These are phyloP conservation scores for Chlorella sp. DNA, from an alignment of 139 green algal species.

Conservation along the genomic window DNA sequence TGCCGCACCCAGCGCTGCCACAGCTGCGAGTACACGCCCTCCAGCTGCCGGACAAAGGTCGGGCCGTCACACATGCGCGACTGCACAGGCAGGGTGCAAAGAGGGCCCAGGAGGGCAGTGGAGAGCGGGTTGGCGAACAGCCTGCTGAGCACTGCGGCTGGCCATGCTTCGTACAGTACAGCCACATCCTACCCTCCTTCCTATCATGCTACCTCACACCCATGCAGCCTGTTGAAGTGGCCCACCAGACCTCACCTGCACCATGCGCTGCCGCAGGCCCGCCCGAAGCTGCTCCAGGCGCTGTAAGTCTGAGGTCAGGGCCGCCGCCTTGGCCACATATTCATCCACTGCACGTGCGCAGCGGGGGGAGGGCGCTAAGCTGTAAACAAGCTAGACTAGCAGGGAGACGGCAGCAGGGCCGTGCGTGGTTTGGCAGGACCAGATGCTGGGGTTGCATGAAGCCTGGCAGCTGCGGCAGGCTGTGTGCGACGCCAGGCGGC, in stretches of 20 bases:
- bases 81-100: neutral
- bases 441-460: too few species aligned
- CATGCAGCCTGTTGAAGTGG: neutral
- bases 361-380: neutral
- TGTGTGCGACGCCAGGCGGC: neutral
- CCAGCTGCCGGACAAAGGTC: constrained; percentile 77
- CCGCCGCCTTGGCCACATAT: constrained; percentile 71
- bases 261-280: constrained; percentile 80
- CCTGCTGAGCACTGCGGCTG: neutral
- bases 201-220: neutral
- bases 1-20: constrained; percentile 64
- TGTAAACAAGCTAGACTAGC: neutral
- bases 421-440: too few species aligned
- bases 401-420: neutral
- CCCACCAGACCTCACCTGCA: constrained; percentile 14
- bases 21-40: constrained; percentile 77
- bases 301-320: constrained; percentile 49
- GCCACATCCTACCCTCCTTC: neutral
- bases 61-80: constrained; percentile 83
- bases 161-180: neutral
- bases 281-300: constrained; percentile 68
- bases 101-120: neutral
- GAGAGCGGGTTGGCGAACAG: neutral
- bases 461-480: neutral
- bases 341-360: constrained; percentile 65